Evolutionary conservation across 2,329 filamentous ascomycete species (phyloP), one percentile per base, ranked within the genome.

Genomic region (Fusarium transvaalense): DNA sequence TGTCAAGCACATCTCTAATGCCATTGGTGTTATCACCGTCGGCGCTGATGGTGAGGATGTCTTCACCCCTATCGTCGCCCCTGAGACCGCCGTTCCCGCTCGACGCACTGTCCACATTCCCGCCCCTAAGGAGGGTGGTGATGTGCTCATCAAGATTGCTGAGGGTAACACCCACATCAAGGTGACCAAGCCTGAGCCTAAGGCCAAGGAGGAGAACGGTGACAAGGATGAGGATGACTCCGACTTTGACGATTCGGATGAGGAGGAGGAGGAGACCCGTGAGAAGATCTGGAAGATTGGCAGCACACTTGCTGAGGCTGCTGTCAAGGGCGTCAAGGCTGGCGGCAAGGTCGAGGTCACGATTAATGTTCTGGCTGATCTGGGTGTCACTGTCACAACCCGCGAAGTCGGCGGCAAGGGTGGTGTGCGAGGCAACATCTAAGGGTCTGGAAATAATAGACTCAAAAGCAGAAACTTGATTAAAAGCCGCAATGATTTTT

Each of bases 231-330:
- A 92, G 42, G 92, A 93, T 31, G 86, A 88, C 65, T 82, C 84
- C 21, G 84, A 85, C 46, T 86, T 82, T 55, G 86, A 85, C 39
- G 87, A 88, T 46, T 85, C 86, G 3, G 86, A 88, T 38, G 89
- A 89, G 23, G 93, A 97, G 35, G 93, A 97, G 73, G 91, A 97
- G 80, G 94, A 97, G 83, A 86, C 90, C 76, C 87, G 94, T 69
- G 92, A 97, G 82, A 94, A 96, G 86, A 85, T 96, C 62, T 97
- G 94, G 93, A 97, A 97, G 86, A 87, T 93, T 47, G 92, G 92
- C 73, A 89, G 86, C 68, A 85, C 90, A 31, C 88, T 99, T 63
- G 94, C 94, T 64, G 96, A 99, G 84, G 91, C 93, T 13, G 92
- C 91, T 32, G 82, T 99, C 78, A 91, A 88, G 80, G 92, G 86